Evolutionary conservation across 2,329 filamentous ascomycete species (phyloP).

Genomic region (Beauveria sp.): DNA sequence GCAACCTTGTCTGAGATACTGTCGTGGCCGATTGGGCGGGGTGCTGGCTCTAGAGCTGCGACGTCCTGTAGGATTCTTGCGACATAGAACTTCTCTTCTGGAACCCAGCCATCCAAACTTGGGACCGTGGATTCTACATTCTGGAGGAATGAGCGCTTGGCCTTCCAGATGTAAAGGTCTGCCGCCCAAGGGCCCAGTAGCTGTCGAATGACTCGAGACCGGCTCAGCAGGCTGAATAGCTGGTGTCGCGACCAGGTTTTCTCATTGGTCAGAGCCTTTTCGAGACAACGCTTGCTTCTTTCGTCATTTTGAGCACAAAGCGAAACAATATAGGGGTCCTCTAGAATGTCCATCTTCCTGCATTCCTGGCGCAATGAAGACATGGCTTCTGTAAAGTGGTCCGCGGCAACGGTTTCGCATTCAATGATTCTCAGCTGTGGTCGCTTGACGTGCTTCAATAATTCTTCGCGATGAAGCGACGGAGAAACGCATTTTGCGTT

Average conservation of each 20-base stretch:
- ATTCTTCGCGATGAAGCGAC: conserved; percentile 58
- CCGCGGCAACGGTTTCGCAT: conserved; percentile 20
- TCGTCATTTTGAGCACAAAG: conserved; percentile 36
- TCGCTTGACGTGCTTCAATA: conserved; percentile 60
- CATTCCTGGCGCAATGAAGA: conserved; percentile 34
- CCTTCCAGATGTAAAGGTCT: conserved; percentile 54
- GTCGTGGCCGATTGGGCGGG: conserved; percentile 12
- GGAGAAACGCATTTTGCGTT: conserved; percentile 64
- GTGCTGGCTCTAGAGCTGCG: conserved; percentile 15
- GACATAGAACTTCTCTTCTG: conserved; percentile 50
- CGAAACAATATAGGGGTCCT: conserved; percentile 53
- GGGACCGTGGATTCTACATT: conserved; percentile 15
- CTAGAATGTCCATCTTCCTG: conserved; percentile 40
- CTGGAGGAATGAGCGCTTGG: conserved; percentile 30
- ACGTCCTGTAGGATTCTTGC: conserved; percentile 35
- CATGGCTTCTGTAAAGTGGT: conserved; percentile 29
- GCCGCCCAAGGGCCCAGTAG: conserved; percentile 63
- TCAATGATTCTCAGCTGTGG: conserved; percentile 42
- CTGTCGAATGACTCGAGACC: conserved; percentile 39
- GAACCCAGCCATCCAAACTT: conserved; percentile 33
- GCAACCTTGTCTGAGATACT: conserved; percentile 50
- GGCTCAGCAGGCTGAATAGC: conserved; percentile 45
- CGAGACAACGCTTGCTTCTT: conserved; percentile 30
- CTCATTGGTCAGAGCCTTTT: conserved; percentile 30
- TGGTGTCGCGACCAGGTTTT: conserved; percentile 48